Evolutionary conservation across 495 filamentous ascomycete genomes (phyloP), one percentile per base, ranked within the genome.

Genomic region (Cercophora samala): DNA sequence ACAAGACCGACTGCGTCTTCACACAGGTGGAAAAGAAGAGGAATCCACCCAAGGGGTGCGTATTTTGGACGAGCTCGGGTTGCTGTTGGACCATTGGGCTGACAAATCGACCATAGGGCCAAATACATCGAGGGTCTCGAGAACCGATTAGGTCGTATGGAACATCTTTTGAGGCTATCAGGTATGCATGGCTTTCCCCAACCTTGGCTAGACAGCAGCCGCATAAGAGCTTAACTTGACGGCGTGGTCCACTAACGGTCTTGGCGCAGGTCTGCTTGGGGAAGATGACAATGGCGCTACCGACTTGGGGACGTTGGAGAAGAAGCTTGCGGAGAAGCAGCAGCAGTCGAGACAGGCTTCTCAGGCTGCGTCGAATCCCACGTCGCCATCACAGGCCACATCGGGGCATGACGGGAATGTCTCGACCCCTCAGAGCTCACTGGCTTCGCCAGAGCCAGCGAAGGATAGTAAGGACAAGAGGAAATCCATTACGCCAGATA

Each of bases 1-100:
- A 98, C 83, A 97, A 97, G 83, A 97, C 93, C 9, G 93, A 97
- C 71, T 99, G 95, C 74, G 86, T 98, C 64, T 99, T 97, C 74
- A 98, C 95, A 5, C 92, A 96, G 72, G 93, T 97, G 23, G 95
- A 99, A 82, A 99, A 99, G 88, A 98, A 98, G 84, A 86, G 95
- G 66, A 94, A 91, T 82, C 95, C 95, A 19, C 95, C 95, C 8
- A 99, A 98, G 85, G 94, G 95, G 91, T 97, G 85, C 64, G 68
- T 68, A 46, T 17, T 46, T 46, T 3, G 37, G 37, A 11, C 8
- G 2, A 46, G 37, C 29, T 46, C 21, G 19, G 19, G 29, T 65
- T 58, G 23, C 52, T 25, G 37, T 11, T 46, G 37, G 11, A 46
- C 52, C 3, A 11, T 37, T 19, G 51, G 22, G 66, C 76, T 76